These are phyloP conservation scores for Grigorovia jiainica DNA, from an alignment of 805 yeast species.

Conservation along the genomic window DNA sequence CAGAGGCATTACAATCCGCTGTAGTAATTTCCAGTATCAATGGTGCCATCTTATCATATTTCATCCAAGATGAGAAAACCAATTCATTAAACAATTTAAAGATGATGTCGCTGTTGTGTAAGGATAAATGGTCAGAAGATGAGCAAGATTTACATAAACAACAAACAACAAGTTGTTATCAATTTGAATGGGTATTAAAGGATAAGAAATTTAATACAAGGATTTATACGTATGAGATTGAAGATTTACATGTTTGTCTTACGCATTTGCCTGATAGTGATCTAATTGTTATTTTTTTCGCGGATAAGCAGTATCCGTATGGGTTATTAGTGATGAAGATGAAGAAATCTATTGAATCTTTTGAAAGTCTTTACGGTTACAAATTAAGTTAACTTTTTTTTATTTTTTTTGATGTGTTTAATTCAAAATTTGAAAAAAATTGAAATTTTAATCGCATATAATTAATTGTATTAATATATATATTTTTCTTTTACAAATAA, in stretches of 20 bases:
- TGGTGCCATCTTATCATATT: conserved; percentile 25
- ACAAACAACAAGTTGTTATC: conserved; percentile 10
- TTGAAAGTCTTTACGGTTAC: conserved; percentile 18
- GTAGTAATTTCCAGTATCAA: conserved; percentile 17
- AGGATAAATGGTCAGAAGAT: conserved; percentile 28
- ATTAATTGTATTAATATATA: no score
- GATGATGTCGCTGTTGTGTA: conserved; percentile 26
- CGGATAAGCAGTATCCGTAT: conserved; percentile 20
- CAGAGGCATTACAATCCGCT: conserved; percentile 19
- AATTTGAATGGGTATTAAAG: conserved; percentile 5
- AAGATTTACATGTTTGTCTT: conserved; percentile 24
- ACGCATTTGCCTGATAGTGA: conserved; percentile 25
- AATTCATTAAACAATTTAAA: conserved; percentile 19
- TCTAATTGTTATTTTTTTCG: conserved; percentile 20
- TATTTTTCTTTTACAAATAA: no score
- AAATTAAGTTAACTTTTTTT: conserved; percentile 12
- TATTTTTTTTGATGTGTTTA: background rate
- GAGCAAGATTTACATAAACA: conserved; percentile 10
- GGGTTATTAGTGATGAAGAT: conserved; percentile 26
- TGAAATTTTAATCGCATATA: no score
- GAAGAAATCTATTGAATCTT: conserved; percentile 17
- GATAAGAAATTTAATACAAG: conserved; percentile 9
- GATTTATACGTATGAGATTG: conserved; percentile 26
- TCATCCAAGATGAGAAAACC: conserved; percentile 7
- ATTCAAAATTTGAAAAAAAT: no score